Evolutionary conservation across 164 flowering plant genomes (phyloP), one percentile per base, ranked within the genome.

Genomic region (Liquidambar formosana): DNA sequence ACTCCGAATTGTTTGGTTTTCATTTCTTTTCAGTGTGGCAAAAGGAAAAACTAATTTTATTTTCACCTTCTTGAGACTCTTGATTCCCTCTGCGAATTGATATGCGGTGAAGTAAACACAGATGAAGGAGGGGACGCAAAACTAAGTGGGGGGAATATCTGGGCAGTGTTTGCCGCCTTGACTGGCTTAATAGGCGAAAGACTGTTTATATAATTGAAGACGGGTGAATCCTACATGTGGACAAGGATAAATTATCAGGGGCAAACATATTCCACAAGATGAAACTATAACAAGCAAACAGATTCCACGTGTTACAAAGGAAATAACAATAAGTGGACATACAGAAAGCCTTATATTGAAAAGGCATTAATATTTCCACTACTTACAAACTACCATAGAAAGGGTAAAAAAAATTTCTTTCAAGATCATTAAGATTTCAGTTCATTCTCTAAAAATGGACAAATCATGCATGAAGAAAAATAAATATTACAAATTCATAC

Each of bases 161-260:
- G 79, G 67, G 41, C 54, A 21, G 52, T 41, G 43, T 47, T 73
- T 16, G 22, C 16, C 11, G 77, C 66, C 64, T 75, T 73, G 11
- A 73, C 80, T 14, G 67, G 63, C 38, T 73, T 67, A 13, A 82
- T 73, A 11, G 83, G 85, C 38, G 85, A 82, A 23, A 82, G 78
- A 64, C 43, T 76, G 75, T 28, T 75, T 10, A 82, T 77, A 49
- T 73, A 82, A 46, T 73, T 74, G 54, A 77, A 82, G 9, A 80
- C 76, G 6, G 80, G 83, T 14, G 85, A 82, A 63, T 82, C 80
- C 84, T 81, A 75, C 75, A 78, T 9, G 6, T 1, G 11, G 28
- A 68, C 44, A 68, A 54, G 38, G 57, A 64, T 28, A 1, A 5
- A 11, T n/a, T 46, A 54, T 52, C 44, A 4, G 56, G 44, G 19